Evolutionary conservation across 495 filamentous ascomycete species (phyloP).

Genomic region (Amorphotheca resinae): DNA sequence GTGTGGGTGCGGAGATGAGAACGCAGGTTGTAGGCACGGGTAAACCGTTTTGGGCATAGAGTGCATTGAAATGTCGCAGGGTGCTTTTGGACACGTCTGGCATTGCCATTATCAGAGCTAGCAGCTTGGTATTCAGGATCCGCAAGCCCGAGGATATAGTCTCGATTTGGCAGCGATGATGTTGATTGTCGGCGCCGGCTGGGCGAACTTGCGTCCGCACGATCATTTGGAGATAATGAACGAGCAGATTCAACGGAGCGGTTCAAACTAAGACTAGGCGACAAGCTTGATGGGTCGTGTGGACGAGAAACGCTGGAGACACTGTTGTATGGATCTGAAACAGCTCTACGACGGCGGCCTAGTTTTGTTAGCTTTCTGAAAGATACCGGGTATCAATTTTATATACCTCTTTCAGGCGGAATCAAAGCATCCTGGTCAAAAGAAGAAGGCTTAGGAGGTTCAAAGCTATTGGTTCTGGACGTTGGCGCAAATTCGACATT

Average conservation of each 20-base stretch:
- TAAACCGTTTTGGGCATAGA: constrained; percentile 79
- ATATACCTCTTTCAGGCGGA: constrained; percentile 73
- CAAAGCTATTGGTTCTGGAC: constrained; percentile 56
- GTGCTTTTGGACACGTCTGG: constrained; percentile 87
- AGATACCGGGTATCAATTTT: constrained; percentile 6
- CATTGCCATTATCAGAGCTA: constrained; percentile 33
- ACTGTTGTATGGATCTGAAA: constrained; percentile 59
- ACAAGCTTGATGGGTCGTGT: constrained; percentile 26
- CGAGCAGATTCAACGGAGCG: constrained; percentile 37
- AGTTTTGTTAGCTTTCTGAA: constrained; percentile 26
- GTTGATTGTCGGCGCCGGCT: constrained; percentile 68
- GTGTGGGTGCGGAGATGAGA: constrained; percentile 90
- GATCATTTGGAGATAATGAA: constrained; percentile 57
- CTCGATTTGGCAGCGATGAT: constrained; percentile 74
- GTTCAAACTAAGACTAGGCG: constrained; percentile 25
- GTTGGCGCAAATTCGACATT: constrained; percentile 83
- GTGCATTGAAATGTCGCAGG: constrained; percentile 84
- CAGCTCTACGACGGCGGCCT: constrained; percentile 50
- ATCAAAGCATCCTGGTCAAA: constrained; percentile 67
- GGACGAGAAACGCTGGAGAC: constrained; percentile 29
- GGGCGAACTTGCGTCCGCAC: constrained; percentile 48
- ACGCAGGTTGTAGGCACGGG: constrained; percentile 77
- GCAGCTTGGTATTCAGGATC: constrained; percentile 74
- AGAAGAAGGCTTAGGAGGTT: constrained; percentile 46
- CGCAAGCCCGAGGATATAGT: constrained; percentile 85